Conservation (phyloP, 1,284 basidiomycete genomes). For the Ganoderma resinaceum region DNA sequence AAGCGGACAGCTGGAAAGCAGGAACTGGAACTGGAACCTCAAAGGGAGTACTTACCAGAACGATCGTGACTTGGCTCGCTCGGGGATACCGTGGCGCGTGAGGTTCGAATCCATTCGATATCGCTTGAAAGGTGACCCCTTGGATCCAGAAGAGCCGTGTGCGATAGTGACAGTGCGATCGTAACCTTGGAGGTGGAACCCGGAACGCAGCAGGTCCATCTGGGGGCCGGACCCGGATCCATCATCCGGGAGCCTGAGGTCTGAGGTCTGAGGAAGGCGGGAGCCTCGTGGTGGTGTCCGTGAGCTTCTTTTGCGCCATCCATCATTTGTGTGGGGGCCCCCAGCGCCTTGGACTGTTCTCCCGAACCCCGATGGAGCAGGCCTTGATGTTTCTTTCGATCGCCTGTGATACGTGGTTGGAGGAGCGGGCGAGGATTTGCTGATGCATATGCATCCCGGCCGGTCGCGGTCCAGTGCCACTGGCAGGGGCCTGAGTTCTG, state of each 20-base stretch:
- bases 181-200: neutral
- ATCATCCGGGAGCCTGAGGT: neutral
- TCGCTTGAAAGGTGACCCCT: neutral
- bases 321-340: neutral
- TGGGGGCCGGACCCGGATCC: neutral
- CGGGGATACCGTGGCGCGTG: neutral
- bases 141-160: neutral
- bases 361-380: neutral
- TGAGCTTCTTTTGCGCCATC: neutral
- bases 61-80: neutral
- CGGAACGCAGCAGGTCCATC: no score
- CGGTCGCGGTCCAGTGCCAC: neutral
- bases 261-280: neutral
- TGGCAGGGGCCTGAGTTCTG: no score
- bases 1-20: neutral
- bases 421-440: neutral
- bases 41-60: no score
- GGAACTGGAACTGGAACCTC: neutral
- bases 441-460: neutral
- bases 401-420: neutral
- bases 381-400: neutral
- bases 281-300: conserved; percentile 1
- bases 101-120: neutral
- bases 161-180: no score
- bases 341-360: neutral